A percentile compares a stretch with the other conserved stretches of the same genome.
phyloP scores from a whole-genome alignment of 140 eudicot genomes.

The Flaveria floridana region DNA sequence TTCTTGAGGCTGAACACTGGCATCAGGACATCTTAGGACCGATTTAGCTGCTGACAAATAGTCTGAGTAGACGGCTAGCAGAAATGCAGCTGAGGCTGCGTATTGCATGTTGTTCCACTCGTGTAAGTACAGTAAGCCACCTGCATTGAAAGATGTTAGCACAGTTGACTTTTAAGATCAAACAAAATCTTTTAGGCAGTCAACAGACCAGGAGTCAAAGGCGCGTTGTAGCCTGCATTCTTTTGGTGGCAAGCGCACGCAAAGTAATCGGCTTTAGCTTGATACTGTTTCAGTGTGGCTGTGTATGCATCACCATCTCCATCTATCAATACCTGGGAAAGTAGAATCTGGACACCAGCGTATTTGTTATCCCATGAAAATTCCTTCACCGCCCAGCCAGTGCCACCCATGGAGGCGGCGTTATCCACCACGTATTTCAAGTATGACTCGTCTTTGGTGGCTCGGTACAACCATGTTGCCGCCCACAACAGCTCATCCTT shows the following conservation, averaged over 20 bases:
- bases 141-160: constrained; percentile 34
- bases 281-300: constrained; percentile 59
- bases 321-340: constrained; percentile 76
- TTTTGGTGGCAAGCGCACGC: constrained; percentile 84
- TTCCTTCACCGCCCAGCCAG: constrained; percentile 80
- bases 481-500: constrained; percentile 94
- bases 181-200: constrained; percentile 17
- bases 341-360: constrained; percentile 84
- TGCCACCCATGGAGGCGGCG: constrained; percentile 72
- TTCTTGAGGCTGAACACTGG: constrained; percentile 60
- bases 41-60: constrained; percentile 54
- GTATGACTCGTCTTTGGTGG: constrained; percentile 71
- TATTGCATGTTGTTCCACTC: constrained; percentile 91
- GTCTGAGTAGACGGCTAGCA: constrained; percentile 81
- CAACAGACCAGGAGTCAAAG: constrained; percentile 77
- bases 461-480: constrained; percentile 83
- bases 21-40: constrained; percentile 63
- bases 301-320: constrained; percentile 66
- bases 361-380: constrained; percentile 96
- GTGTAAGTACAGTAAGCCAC: constrained; percentile 66
- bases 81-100: constrained; percentile 76
- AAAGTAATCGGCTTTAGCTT: constrained; percentile 82
- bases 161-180: constrained; percentile 10
- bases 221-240: constrained; percentile 76
- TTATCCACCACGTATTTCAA: constrained; percentile 67